Conservation (phyloP, 2,329 filamentous ascomycete species). For the Chrysosphaeria jannelii region DNA sequence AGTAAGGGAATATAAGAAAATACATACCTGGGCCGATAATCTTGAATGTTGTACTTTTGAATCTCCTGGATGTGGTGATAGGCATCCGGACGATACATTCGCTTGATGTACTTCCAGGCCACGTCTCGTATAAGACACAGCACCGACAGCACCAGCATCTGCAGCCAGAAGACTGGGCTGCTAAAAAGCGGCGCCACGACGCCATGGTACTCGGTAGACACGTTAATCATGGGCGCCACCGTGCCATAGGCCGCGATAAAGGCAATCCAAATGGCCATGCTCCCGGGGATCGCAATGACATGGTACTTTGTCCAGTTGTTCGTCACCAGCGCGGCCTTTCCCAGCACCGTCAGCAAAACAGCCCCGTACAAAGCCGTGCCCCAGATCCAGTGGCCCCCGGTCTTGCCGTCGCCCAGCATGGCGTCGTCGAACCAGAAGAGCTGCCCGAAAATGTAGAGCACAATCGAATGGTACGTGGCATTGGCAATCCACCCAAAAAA, state of each 20-base stretch:
- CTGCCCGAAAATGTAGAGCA: slow-evolving; percentile 67
- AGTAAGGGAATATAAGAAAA: not conserved
- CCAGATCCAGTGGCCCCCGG: slow-evolving; percentile 93
- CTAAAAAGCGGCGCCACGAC: slow-evolving; percentile 55
- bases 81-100: slow-evolving; percentile 86
- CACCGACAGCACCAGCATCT: slow-evolving; percentile 50
- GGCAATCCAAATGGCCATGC: slow-evolving; percentile 67
- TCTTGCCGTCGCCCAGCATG: slow-evolving; percentile 46
- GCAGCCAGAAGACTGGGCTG: slow-evolving; percentile 71
- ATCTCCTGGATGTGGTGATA: slow-evolving; percentile 99
- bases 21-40: slow-evolving; percentile 72
- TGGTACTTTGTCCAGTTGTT: slow-evolving; percentile 99
- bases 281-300: slow-evolving; percentile 79
- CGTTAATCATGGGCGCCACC: slow-evolving; percentile 51
- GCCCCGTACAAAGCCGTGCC: slow-evolving; percentile 83
- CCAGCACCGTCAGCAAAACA: slow-evolving; percentile 73
- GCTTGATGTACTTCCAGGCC: slow-evolving; percentile 88
- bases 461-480: slow-evolving; percentile 79
- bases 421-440: slow-evolving; percentile 61
- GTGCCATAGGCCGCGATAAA: slow-evolving; percentile 72
- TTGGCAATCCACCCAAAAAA: slow-evolving; percentile 85
- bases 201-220: slow-evolving; percentile 64
- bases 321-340: slow-evolving; percentile 80
- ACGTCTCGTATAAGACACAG: slow-evolving; percentile 71
- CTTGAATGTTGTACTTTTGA: slow-evolving; percentile 98